phyloP scores from a whole-genome alignment of 768 basidiomycete species.

The Leccinum longicurvipes region DNA sequence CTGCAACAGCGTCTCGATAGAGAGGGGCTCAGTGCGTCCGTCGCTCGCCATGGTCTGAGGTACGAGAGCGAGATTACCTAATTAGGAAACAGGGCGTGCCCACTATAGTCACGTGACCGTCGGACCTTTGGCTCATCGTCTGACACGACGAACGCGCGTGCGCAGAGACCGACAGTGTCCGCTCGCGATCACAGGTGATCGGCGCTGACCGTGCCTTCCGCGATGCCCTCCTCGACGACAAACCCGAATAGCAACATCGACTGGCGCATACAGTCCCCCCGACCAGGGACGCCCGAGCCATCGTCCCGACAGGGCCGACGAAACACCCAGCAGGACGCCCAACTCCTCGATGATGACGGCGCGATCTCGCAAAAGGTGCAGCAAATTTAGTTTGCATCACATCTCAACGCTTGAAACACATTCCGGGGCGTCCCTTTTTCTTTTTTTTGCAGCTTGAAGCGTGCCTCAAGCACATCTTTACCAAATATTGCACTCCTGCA shows the following conservation, averaged over 20 bases:
- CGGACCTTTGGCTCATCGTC: slow-evolving; percentile 18
- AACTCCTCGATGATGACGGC: slow-evolving; percentile 70
- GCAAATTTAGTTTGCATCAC: slow-evolving; percentile 1
- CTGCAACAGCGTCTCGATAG: slow-evolving; percentile 82
- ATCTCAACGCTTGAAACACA: background rate
- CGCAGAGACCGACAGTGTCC: slow-evolving; percentile 4
- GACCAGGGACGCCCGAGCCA: slow-evolving; percentile 61
- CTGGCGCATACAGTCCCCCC: slow-evolving; percentile 42
- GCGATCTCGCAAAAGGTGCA: slow-evolving; percentile 59
- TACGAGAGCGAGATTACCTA: background rate
- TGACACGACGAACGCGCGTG: slow-evolving; percentile 18
- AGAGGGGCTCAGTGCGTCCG: slow-evolving; percentile 64
- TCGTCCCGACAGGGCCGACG: slow-evolving; percentile 57
- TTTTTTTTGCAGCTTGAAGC: slow-evolving; percentile 51
- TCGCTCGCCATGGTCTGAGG: slow-evolving; percentile 39
- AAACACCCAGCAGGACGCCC: slow-evolving; percentile 46
- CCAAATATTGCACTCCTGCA: slow-evolving; percentile 65
- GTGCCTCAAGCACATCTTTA: slow-evolving; percentile 74
- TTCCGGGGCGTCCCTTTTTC: background rate
- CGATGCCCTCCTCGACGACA: slow-evolving; percentile 7
- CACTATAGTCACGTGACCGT: slow-evolving; percentile 10
- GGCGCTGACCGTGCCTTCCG: slow-evolving; percentile 13
- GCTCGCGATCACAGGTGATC: slow-evolving; percentile 19
- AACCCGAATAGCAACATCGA: slow-evolving; percentile 3
- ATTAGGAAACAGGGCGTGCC: slow-evolving; percentile 11